Evolutionary conservation across 2,329 filamentous ascomycete genomes (phyloP).

Genomic region (Fonsecaea pugnacius): DNA sequence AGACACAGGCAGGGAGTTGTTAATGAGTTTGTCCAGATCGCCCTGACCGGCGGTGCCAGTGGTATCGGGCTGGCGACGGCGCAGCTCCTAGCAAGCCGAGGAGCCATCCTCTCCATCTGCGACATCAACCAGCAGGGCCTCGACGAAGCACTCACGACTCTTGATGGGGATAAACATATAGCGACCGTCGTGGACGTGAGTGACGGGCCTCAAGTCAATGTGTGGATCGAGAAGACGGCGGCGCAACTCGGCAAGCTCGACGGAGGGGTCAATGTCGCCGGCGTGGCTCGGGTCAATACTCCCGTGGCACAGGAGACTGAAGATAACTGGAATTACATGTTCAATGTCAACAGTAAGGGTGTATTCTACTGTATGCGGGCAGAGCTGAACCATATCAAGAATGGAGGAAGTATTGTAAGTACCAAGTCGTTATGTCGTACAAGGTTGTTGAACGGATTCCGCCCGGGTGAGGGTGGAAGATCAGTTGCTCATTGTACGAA

Average conservation of each 20-base stretch:
- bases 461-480: no score
- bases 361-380: slow-evolving; percentile 41
- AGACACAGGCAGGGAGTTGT: no score
- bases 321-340: slow-evolving; percentile 44
- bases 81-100: slow-evolving; percentile 50
- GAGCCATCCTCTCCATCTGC: slow-evolving; percentile 54
- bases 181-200: slow-evolving; percentile 41
- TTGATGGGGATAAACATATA: not conserved
- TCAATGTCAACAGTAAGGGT: slow-evolving; percentile 47
- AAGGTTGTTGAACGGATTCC: no score
- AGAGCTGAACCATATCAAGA: slow-evolving; percentile 46
- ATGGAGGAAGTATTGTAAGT: slow-evolving; percentile 42
- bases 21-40: not conserved
- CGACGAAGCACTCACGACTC: slow-evolving; percentile 36
- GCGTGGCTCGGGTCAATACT: slow-evolving; percentile 26
- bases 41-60: slow-evolving; percentile 39
- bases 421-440: not conserved
- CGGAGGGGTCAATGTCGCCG: slow-evolving; percentile 47
- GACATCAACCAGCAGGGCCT: slow-evolving; percentile 51
- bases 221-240: slow-evolving; percentile 45
- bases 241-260: slow-evolving; percentile 44
- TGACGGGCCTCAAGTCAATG: slow-evolving; percentile 29
- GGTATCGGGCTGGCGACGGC: slow-evolving; percentile 59
- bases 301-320: slow-evolving; percentile 41
- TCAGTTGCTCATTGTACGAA: not conserved